phyloP scores from a whole-genome alignment of 1,284 basidiomycete species.

The Amylostereum areolatum region DNA sequence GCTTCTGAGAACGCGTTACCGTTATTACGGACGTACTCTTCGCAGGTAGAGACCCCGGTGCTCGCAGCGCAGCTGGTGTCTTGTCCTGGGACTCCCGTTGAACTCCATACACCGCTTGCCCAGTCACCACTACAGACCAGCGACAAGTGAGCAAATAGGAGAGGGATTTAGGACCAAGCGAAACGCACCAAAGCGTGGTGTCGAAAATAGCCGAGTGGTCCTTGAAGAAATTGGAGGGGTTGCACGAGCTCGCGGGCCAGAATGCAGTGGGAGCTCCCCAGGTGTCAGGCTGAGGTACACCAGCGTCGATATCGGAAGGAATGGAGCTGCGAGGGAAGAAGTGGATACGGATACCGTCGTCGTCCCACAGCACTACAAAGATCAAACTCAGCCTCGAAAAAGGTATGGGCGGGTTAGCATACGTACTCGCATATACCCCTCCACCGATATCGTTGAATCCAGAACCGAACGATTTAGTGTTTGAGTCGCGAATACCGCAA shows the following conservation, averaged over 20 bases:
- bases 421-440: slow-evolving; percentile 77
- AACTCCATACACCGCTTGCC: slow-evolving; percentile 74
- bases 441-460: slow-evolving; percentile 70
- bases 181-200: slow-evolving; percentile 69
- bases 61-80: slow-evolving; percentile 71
- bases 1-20: slow-evolving; percentile 72
- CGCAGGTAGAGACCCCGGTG: slow-evolving; percentile 76
- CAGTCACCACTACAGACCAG: slow-evolving; percentile 66
- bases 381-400: not conserved
- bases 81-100: slow-evolving; percentile 71
- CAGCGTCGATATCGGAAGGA: slow-evolving; percentile 68
- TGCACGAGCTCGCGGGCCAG: slow-evolving; percentile 67
- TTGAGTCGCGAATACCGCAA: slow-evolving; percentile 57
- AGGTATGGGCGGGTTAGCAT: not conserved
- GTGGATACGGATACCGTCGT: slow-evolving; percentile 68
- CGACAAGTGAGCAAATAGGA: too few relatives aligned
- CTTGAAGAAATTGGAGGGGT: slow-evolving; percentile 71
- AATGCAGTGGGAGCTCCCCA: slow-evolving; percentile 76
- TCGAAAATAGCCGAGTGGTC: slow-evolving; percentile 76
- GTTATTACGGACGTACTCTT: slow-evolving; percentile 65
- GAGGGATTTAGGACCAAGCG: not conserved
- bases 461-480: slow-evolving; percentile 53
- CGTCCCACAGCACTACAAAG: slow-evolving; percentile 65
- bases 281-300: slow-evolving; percentile 56
- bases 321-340: slow-evolving; percentile 73